A percentile compares a stretch with the other conserved stretches of the same genome.
These are phyloP conservation scores for Piper betle DNA, from an alignment of 164 flowering plant genomes.

Conservation along the genomic window DNA sequence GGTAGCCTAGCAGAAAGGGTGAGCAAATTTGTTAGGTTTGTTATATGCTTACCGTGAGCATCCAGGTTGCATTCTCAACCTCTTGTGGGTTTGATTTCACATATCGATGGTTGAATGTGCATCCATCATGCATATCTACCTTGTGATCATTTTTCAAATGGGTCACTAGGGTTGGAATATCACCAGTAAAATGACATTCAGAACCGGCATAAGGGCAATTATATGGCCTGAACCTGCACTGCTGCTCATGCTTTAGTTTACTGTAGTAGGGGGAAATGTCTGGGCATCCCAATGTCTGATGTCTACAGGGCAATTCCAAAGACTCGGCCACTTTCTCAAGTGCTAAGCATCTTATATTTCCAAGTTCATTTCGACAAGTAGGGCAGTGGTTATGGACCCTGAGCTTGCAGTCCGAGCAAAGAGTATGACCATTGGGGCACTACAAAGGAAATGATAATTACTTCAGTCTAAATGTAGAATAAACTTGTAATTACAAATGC, in stretches of 20 bases:
- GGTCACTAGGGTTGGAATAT: conserved; percentile 35
- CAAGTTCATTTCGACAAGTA: conserved; percentile 58
- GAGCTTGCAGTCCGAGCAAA: conserved; percentile 47
- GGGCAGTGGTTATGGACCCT: conserved; percentile 53
- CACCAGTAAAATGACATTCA: conserved; percentile 52
- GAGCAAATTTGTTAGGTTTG: neutral
- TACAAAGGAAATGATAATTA: conserved; percentile 10
- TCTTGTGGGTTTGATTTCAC: conserved; percentile 54
- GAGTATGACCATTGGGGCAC: conserved; percentile 72
- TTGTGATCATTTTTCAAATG: conserved; percentile 66
- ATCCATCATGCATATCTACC: conserved; percentile 71
- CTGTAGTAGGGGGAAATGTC: conserved; percentile 51
- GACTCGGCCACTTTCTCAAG: conserved; percentile 66
- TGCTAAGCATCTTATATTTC: conserved; percentile 61
- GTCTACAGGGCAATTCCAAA: conserved; percentile 54
- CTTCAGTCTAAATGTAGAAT: neutral
- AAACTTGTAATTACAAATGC: neutral
- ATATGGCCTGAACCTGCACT: conserved; percentile 48
- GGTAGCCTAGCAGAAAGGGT: neutral
- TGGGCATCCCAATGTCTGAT: conserved; percentile 40
- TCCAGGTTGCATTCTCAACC: conserved; percentile 67
- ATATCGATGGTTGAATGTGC: conserved; percentile 58
- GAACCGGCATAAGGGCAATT: conserved; percentile 72
- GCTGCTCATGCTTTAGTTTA: conserved; percentile 53
- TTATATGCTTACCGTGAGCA: conserved; percentile 44